phyloP scores from a whole-genome alignment of 352 stramenopile genomes.

The Sclerospora graminicola region DNA sequence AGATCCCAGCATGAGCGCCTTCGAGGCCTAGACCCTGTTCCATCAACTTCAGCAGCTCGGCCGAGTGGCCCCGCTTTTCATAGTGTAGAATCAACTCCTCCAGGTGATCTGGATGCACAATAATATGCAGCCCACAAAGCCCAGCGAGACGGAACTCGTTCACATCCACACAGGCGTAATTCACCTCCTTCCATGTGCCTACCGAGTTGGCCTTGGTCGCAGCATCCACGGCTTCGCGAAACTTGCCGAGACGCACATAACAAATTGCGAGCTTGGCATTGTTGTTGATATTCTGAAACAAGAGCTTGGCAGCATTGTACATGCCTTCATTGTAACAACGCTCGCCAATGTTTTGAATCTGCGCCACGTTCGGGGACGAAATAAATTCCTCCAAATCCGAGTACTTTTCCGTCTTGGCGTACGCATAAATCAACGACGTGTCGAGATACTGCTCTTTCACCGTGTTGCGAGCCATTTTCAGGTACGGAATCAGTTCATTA shows the following conservation, averaged over 20 bases:
- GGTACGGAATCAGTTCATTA: conserved; percentile 95
- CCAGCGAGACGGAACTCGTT: conserved; percentile 97
- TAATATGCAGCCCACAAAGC: conserved; percentile 98
- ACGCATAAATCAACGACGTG: conserved; percentile 99
- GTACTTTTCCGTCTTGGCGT: conserved; percentile 97
- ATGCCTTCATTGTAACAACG: conserved; percentile 97
- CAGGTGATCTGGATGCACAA: conserved; percentile 99
- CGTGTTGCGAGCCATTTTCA: conserved; percentile 98
- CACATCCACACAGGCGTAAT: conserved; percentile 96
- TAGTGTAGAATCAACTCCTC: conserved; percentile 99
- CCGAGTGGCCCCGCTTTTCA: conserved; percentile 94
- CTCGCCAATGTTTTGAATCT: conserved; percentile 99
- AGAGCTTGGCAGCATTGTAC: conserved; percentile 97
- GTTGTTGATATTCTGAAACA: conserved; percentile 99
- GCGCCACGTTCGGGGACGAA: conserved; percentile 97
- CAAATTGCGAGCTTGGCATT: conserved; percentile 99
- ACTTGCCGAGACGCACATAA: conserved; percentile 98
- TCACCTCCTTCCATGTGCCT: conserved; percentile 99
- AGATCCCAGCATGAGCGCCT: conserved; percentile 98
- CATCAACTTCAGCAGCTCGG: conserved; percentile 96
- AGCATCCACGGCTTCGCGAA: conserved; percentile 97
- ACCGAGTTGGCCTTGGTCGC: conserved; percentile 98
- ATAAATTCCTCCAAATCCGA: conserved; percentile 99
- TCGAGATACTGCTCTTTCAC: conserved; percentile 99
- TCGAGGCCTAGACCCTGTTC: conserved; percentile 98